Conservation (phyloP, 2,329 filamentous ascomycete genomes). For the Colletotrichum karsti region DNA sequence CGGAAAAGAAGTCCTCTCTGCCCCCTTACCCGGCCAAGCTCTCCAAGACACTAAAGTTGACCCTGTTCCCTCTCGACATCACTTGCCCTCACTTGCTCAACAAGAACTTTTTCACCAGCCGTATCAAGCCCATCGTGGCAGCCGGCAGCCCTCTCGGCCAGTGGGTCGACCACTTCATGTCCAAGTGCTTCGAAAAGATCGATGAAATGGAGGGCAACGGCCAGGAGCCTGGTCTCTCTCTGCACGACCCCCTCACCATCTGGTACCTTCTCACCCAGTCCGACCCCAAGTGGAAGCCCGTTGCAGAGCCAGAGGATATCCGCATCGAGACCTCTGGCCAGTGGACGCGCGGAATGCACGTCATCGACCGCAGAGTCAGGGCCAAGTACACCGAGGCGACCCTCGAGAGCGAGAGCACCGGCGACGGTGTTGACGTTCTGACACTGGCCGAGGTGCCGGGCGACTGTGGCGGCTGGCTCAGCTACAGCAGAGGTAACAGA, state of each 20-base stretch:
- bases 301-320: conserved; percentile 77
- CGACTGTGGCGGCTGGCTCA: conserved; percentile 82
- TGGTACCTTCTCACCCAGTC: conserved; percentile 78
- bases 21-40: conserved; percentile 71
- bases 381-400: conserved; percentile 58
- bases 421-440: conserved; percentile 45
- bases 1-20: conserved; percentile 58
- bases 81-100: conserved; percentile 76
- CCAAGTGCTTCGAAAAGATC: conserved; percentile 75
- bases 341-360: conserved; percentile 93
- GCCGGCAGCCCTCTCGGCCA: conserved; percentile 76
- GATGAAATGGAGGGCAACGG: conserved; percentile 67
- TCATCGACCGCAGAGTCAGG: conserved; percentile 77
- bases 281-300: conserved; percentile 65
- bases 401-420: conserved; percentile 34
- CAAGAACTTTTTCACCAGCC: conserved; percentile 64
- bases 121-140: conserved; percentile 62
- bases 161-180: conserved; percentile 78
- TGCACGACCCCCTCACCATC: conserved; percentile 82
- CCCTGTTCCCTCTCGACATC: conserved; percentile 80
- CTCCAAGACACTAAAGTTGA: conserved; percentile 70
- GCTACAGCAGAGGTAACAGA: conserved; percentile 77
- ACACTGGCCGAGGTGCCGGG: conserved; percentile 65
- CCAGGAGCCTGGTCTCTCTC: conserved; percentile 66
- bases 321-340: conserved; percentile 90